These are phyloP conservation scores for Eleusine coracana DNA, from an alignment of 176 grass and related monocot genomes.

Conservation along the genomic window DNA sequence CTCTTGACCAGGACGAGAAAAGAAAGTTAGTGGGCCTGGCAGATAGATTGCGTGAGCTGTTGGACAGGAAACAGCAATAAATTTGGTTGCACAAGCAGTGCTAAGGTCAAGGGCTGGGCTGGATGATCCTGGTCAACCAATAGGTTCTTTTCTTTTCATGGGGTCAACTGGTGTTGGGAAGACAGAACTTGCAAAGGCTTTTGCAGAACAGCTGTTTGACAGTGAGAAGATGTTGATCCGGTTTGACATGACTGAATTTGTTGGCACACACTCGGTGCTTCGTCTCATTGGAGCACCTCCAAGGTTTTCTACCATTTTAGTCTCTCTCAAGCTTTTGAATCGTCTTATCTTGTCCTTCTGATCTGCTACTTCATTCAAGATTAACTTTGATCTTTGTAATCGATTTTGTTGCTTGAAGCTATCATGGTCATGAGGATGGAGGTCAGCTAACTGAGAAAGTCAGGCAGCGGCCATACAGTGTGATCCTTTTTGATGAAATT, in stretches of 20 bases:
- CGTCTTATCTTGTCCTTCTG: too few species aligned
- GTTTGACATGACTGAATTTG: conserved; percentile 55
- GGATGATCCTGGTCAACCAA: conserved; percentile 25
- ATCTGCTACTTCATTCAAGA: too few species aligned
- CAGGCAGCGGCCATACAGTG: conserved; percentile 37
- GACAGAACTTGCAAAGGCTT: conserved; percentile 58
- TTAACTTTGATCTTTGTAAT: not conserved
- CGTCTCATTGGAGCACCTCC: conserved; percentile 52
- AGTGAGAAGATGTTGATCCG: conserved; percentile 42
- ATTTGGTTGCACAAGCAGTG: conserved; percentile 37
- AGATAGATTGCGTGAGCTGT: conserved; percentile 27
- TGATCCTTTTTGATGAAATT: conserved; percentile 56
- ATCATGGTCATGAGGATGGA: conserved; percentile 38
- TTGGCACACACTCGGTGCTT: conserved; percentile 6
- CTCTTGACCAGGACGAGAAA: conserved; percentile 37
- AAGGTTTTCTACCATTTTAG: not conserved
- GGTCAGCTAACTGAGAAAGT: conserved; percentile 53
- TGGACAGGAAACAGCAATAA: conserved; percentile 47
- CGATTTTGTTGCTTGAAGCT: not conserved
- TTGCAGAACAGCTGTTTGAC: conserved; percentile 40
- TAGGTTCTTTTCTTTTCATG: conserved; percentile 41
- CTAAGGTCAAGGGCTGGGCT: conserved; percentile 44
- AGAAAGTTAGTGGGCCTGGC: conserved; percentile 30
- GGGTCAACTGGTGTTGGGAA: conserved; percentile 63
- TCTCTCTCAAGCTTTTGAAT: too few species aligned